Evolutionary conservation across 148 eudicot genomes (phyloP).

Genomic region (Chenopodium quinoa): DNA sequence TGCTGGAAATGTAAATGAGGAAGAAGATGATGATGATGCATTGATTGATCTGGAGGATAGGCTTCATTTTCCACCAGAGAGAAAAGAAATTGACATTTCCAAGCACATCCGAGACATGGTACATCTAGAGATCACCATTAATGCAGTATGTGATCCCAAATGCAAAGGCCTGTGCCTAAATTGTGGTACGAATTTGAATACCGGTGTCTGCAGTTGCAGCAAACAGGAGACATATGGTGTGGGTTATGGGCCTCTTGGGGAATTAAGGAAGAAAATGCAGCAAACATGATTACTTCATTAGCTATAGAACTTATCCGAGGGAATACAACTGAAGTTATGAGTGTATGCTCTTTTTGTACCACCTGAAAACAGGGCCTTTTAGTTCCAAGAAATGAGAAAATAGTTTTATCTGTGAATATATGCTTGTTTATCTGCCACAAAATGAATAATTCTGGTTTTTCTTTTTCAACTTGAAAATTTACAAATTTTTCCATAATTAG

Average conservation of each 20-base stretch:
- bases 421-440: constrained; percentile 52
- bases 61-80: constrained; percentile 64
- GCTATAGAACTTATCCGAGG: neutral
- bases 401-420: neutral
- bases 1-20: constrained; percentile 27
- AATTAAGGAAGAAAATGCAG: constrained; percentile 64
- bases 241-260: constrained; percentile 60
- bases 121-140: constrained; percentile 78
- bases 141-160: constrained; percentile 57
- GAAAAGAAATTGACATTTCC: constrained; percentile 75
- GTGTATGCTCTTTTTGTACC: neutral
- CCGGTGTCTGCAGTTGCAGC: constrained; percentile 50
- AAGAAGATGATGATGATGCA: constrained; percentile 47
- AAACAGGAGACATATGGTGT: constrained; percentile 27
- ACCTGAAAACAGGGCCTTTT: neutral
- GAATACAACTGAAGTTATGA: neutral
- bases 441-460: neutral
- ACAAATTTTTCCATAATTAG: too few relatives aligned
- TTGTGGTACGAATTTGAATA: constrained; percentile 73
- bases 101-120: constrained; percentile 81
- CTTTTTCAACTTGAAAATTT: too few relatives aligned
- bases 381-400: neutral
- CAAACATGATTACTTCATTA: constrained; percentile 25
- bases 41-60: constrained; percentile 70
- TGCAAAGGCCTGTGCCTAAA: constrained; percentile 81